Evolutionary conservation across 176 grass and related monocot species (phyloP), one percentile per base, ranked within the genome.

Genomic region (Stipa capillata): DNA sequence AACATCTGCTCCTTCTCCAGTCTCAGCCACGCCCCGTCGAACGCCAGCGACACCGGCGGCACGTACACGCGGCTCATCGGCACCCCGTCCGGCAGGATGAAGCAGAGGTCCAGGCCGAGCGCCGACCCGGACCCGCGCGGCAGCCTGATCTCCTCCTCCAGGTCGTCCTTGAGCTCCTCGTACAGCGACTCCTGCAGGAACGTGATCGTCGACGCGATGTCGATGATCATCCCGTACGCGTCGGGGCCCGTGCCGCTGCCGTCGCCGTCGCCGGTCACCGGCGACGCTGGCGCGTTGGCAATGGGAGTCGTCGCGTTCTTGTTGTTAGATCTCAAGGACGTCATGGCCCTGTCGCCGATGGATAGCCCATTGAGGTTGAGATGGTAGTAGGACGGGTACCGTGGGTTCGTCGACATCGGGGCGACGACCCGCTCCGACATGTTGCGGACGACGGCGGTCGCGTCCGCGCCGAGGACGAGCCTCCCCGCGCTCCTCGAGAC

Each of bases 101-200:
- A 92, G 86, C 90, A 92, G 32, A 88, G 70, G 68, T 92, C 90
- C 31, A 92, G 85, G 10, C 80, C 89, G 45, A 92, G 72, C 1
- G 3, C 52, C 39, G 89, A 81, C 34, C 86, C 50, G n/a, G 77
- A 28, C 9, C 78, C 90, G 13, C 79, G 85, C 17, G 85, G 78
- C 59, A 92, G 78, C 83, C 83, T 21, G 39, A 88, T 83, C 83
- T 85, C 82, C 58, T 82, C 25, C 90, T 85, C 82, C 79, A 89
- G 79, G 57, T 84, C 86, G 36, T 67, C 32, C 49, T 29, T 61
- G 28, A 92, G 73, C 77, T 85, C 83, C 0, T 89, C 73, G 86
- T 88, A 92, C 82, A 92, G 75, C 18, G 85, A 72, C 40, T 13
- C 23, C 60, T 92, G 77, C 56, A 92, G 78, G 55, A 85, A 85